Conservation (phyloP, 2,329 filamentous ascomycete genomes). For the Graphilbum fragrans region DNA sequence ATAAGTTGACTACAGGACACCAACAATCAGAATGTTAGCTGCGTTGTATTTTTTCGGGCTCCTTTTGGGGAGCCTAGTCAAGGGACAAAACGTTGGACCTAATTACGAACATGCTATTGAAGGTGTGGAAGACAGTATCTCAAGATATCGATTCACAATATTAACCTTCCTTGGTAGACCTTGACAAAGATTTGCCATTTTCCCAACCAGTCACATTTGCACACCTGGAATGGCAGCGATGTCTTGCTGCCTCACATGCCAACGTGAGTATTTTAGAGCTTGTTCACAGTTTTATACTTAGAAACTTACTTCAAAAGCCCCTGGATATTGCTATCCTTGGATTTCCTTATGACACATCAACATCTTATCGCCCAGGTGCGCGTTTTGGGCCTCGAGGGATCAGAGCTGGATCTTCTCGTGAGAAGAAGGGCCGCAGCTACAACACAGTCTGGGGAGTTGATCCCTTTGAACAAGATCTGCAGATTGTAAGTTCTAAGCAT, state of each 20-base stretch:
- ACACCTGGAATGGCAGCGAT: conserved; percentile 9
- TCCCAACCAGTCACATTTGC: conserved; percentile 9
- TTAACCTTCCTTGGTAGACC: conserved; percentile 1
- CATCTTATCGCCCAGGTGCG: conserved; percentile 10
- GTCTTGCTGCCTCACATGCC: conserved; percentile 3
- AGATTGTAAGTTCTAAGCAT: not conserved
- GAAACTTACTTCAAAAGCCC: not conserved
- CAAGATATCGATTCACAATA: no score
- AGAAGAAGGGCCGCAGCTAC: conserved; percentile 10
- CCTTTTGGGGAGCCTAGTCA: no score
- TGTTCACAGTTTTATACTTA: not conserved
- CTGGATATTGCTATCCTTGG: conserved; percentile 10
- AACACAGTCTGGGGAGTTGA: conserved; percentile 8
- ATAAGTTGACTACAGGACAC: no score
- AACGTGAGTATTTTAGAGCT: not conserved
- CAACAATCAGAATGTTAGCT: no score
- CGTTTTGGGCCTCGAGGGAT: conserved; percentile 11
- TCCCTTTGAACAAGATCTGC: conserved; percentile 6
- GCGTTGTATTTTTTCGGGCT: no score
- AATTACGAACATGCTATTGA: no score
- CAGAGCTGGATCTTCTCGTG: conserved; percentile 8
- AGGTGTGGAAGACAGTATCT: no score
- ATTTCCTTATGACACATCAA: conserved; percentile 11
- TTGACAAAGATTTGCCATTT: conserved; percentile 8
- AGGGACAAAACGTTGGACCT: no score